Base-by-base conservation (phyloP, 208 protist species). In the Leptomonas pyrrhocoris region DNA sequence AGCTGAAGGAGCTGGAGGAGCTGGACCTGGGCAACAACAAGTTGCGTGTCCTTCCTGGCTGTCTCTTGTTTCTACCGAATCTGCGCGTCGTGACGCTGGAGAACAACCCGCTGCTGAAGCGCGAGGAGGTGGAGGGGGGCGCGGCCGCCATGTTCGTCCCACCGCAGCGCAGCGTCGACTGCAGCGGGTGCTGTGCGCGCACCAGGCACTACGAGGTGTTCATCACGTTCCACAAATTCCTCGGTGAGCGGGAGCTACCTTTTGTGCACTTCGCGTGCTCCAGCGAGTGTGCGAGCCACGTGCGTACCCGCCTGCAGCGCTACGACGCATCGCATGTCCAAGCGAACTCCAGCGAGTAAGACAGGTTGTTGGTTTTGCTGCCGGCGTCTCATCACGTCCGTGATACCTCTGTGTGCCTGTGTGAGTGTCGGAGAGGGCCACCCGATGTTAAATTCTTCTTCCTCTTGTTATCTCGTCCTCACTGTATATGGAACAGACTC, bases 241-340 rank as follows among this genome's bases (percentile, higher is more conserved):
- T 60, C 12, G 71, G 57, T 8, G 58, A 80, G 43, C 19, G 12
- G 2, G 53, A 74, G 0, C n/a, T 95, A 4, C 90, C 90, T 0
- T 94, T 93, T 46, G 79, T 92, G 57, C 83, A 89, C 67, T 91
- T 84, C 54, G 65, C 74, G 9, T 95, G 90, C 77, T 91, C 85
- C 4, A 77, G 81, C 12, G 67, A 58, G 40, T 95, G 90, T 64
- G 77, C 80, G 50, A 15, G 38, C 5, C 82, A 93, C 65, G 42
- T 94, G 28, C 51, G 80, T 34, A 59, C 19, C 0, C 81, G 85
- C n/a, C 68, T 94, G 50, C 77, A 73, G 60, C 67, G 74, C 66
- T 88, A 87, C 58, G 85, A 92, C 27, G 63, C 60, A 30, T 50
- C 25, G 1, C 77, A 73, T n/a, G n/a, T n/a, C 36, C 38, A 43